A percentile compares a stretch with the other conserved stretches of the same genome.
Conservation (phyloP, 2,329 filamentous ascomycete species). For the Xylariaceae sp. region DNA sequence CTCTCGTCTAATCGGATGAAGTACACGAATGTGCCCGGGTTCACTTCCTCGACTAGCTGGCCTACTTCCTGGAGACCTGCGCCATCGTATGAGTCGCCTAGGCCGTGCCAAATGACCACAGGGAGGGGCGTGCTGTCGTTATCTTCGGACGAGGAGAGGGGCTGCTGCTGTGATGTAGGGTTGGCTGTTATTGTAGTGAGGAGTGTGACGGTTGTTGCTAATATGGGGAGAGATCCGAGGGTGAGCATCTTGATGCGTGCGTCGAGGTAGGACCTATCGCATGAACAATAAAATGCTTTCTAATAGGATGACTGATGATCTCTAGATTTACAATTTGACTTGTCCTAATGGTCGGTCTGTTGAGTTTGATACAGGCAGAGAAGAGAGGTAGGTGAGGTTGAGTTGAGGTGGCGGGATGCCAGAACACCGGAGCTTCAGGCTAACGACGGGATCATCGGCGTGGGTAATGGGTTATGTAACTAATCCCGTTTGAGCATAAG, state of each 20-base stretch:
- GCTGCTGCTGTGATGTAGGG: slow-evolving; percentile 4
- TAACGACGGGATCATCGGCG: no score
- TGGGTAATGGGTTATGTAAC: no score
- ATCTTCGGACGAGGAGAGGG: slow-evolving; percentile 30
- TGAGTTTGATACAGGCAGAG: not conserved
- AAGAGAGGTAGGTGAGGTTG: not conserved
- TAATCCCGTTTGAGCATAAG: no score
- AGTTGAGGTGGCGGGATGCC: no score
- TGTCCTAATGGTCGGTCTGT: not conserved
- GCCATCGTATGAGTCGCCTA: slow-evolving; percentile 67
- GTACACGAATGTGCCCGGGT: slow-evolving; percentile 83
- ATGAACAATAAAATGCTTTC: not conserved
- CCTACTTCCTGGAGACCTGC: slow-evolving; percentile 69
- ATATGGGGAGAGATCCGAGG: slow-evolving; percentile 10
- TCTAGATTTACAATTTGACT: no score
- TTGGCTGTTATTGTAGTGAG: slow-evolving; percentile 15
- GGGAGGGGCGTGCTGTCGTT: slow-evolving; percentile 67
- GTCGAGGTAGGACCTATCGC: not conserved
- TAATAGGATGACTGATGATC: not conserved
- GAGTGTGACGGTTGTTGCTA: slow-evolving; percentile 16
- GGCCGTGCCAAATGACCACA: slow-evolving; percentile 88
- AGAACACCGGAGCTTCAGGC: no score
- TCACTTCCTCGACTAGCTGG: slow-evolving; percentile 61
- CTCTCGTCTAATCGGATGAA: slow-evolving; percentile 66
- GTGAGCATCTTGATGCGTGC: slow-evolving; percentile 13